Base-by-base conservation (phyloP, 2,329 filamentous ascomycete species). In the Fusarium drepaniforme region DNA sequence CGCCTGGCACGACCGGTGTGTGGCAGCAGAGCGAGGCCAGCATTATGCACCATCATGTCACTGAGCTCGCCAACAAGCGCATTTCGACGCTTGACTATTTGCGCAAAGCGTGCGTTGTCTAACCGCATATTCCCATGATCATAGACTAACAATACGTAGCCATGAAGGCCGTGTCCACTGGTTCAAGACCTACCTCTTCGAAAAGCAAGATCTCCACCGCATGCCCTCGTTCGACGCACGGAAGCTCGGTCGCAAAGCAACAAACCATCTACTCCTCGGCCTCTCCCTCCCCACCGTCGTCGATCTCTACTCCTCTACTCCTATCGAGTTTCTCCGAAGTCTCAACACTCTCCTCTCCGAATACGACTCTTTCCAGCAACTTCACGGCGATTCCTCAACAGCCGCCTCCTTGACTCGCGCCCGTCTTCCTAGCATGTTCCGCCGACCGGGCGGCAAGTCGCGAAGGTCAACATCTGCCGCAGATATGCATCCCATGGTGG, bases 131-230 rank as follows among this genome's bases (percentile, higher is more conserved):
- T 57, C 3, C 33, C 13, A 21, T n/a, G 4, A 16, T 40, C 33
- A 35, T 16, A n/a, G 30, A 57, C 62, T 68, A 64, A 73, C 57
- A 16, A 9, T 28, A 66, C 23, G 8, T 1, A 97, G 95, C 33
- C 96, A 99, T 81, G 95, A 98, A 84, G 96, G 96, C 71, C 92
- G 95, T 68, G 92, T 98, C 49, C 98, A 97, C 86, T 98, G 97
- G 96, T 98, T 98, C 88, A 98, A 98, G 85, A 98, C 97, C 0
- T 91, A 98, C 71, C 93, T 97, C 80, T 98, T 98, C 84, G 94
- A 95, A 75, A 93, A 94, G 79, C 84, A 90, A 35, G 95, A 98
- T 82, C 88, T 98, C 38, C 86, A 90, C 62, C 92, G 93, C 80
- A 93, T 98, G 86, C 92, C 96, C 56, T 97, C 95, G 81, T 96